Evolutionary conservation across 164 flowering plant genomes (phyloP).

Genomic region (Berberis thunbergii): DNA sequence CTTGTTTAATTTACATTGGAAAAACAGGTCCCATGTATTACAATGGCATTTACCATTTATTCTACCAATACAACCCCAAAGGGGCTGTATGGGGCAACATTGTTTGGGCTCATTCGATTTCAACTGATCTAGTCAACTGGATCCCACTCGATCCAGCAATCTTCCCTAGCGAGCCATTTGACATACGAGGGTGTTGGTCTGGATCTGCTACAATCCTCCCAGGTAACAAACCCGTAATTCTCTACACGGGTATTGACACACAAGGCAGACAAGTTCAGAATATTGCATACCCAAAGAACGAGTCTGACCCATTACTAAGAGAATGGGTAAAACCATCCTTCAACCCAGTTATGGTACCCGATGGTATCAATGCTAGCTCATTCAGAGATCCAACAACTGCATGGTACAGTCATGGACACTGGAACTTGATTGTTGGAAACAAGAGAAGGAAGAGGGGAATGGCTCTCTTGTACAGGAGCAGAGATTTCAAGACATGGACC

Average conservation of each 20-base stretch:
- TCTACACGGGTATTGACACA: conserved; percentile 39
- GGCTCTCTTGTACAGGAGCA: conserved; percentile 48
- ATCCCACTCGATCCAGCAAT: conserved; percentile 27
- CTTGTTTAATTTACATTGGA: neutral
- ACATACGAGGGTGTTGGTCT: conserved; percentile 39
- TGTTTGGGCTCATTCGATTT: conserved; percentile 47
- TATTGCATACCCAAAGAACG: conserved; percentile 34
- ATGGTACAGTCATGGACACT: conserved; percentile 35
- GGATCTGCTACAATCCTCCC: conserved; percentile 54
- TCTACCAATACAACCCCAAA: conserved; percentile 36
- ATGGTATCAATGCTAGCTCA: conserved; percentile 7
- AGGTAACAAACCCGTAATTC: conserved; percentile 27
- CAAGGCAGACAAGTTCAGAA: conserved; percentile 32
- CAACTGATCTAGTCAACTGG: conserved; percentile 48
- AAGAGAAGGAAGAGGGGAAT: conserved; percentile 35
- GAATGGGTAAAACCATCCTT: conserved; percentile 34
- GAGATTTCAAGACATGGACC: conserved; percentile 52
- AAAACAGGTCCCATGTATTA: conserved; percentile 29
- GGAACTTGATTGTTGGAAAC: conserved; percentile 55
- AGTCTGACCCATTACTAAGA: conserved; percentile 34
- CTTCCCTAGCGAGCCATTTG: conserved; percentile 25
- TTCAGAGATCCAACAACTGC: conserved; percentile 47
- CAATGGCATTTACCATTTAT: conserved; percentile 30
- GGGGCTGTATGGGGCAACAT: conserved; percentile 46
- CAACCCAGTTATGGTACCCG: conserved; percentile 34